Evolutionary conservation across 352 stramenopile species (phyloP).

Genomic region (Phytophthora capsici): DNA sequence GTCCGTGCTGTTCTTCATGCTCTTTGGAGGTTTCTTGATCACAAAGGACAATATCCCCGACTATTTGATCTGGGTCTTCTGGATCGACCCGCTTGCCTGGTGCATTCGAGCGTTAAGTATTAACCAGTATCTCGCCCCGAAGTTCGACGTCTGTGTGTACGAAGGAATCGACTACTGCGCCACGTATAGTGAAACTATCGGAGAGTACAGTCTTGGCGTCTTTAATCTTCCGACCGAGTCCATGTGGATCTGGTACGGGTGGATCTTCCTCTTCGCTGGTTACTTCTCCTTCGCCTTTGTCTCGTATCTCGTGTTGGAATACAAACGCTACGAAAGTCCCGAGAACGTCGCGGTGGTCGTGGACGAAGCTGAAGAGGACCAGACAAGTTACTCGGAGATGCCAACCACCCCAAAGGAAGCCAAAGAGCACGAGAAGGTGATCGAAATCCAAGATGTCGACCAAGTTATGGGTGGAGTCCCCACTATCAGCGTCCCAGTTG

Average conservation of each 20-base stretch:
- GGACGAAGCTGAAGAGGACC: background rate
- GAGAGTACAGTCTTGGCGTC: constrained; percentile 53
- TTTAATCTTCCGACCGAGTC: constrained; percentile 59
- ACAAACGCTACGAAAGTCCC: constrained; percentile 55
- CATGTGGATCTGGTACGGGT: constrained; percentile 62
- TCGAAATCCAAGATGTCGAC: no score
- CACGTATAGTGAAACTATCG: constrained; percentile 37
- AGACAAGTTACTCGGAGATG: background rate
- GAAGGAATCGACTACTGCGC: constrained; percentile 59
- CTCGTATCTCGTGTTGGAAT: constrained; percentile 54
- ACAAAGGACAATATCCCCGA: constrained; percentile 60
- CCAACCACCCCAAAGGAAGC: constrained; percentile 1
- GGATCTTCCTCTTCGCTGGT: constrained; percentile 54
- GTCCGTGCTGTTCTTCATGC: constrained; percentile 49
- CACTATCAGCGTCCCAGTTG: no score
- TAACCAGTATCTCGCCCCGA: constrained; percentile 63
- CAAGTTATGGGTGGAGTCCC: no score
- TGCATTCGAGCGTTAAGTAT: constrained; percentile 62
- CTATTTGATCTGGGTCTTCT: constrained; percentile 83
- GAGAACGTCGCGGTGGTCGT: constrained; percentile 28
- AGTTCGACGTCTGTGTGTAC: constrained; percentile 56
- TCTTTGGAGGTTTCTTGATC: constrained; percentile 58
- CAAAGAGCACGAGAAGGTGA: constrained; percentile 11
- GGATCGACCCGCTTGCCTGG: constrained; percentile 77
- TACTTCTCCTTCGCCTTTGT: constrained; percentile 54